Conservation (phyloP, 768 basidiomycete species). For the Trametes villosa region DNA sequence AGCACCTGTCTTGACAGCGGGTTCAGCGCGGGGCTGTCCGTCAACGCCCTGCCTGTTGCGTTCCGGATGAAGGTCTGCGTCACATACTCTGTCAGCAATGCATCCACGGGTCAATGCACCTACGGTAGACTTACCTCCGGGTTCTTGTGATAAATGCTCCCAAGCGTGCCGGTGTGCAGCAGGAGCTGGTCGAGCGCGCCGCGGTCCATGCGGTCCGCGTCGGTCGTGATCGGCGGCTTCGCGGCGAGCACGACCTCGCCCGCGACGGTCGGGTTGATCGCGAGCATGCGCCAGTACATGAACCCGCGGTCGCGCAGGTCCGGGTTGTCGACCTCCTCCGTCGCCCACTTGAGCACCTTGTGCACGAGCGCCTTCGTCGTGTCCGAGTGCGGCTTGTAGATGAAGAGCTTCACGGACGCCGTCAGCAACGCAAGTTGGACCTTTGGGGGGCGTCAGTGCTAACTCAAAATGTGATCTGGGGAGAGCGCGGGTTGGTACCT, state of each 20-base stretch:
- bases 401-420: slow-evolving; percentile 94
- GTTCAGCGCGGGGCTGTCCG: slow-evolving; percentile 91
- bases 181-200: slow-evolving; percentile 94
- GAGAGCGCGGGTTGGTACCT: slow-evolving; percentile 53
- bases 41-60: slow-evolving; percentile 79
- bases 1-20: slow-evolving; percentile 74
- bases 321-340: slow-evolving; percentile 97
- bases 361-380: slow-evolving; percentile 88
- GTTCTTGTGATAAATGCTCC: slow-evolving; percentile 98
- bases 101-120: not conserved
- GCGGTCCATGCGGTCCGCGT: slow-evolving; percentile 96
- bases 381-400: slow-evolving; percentile 84
- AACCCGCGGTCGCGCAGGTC: slow-evolving; percentile 96
- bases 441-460: slow-evolving; percentile 43
- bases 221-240: slow-evolving; percentile 96
- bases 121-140: slow-evolving; percentile 64
- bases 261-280: slow-evolving; percentile 88
- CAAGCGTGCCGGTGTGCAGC: slow-evolving; percentile 90
- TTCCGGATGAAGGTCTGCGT: slow-evolving; percentile 89
- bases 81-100: slow-evolving; percentile 1
- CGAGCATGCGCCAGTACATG: slow-evolving; percentile 99
- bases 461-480: not conserved
- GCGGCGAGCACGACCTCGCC: slow-evolving; percentile 89
- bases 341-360: slow-evolving; percentile 95
- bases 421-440: slow-evolving; percentile 96